Evolutionary conservation across 345 rosid genomes (phyloP), one percentile per base, ranked within the genome.

Genomic region (Camelina neglecta): DNA sequence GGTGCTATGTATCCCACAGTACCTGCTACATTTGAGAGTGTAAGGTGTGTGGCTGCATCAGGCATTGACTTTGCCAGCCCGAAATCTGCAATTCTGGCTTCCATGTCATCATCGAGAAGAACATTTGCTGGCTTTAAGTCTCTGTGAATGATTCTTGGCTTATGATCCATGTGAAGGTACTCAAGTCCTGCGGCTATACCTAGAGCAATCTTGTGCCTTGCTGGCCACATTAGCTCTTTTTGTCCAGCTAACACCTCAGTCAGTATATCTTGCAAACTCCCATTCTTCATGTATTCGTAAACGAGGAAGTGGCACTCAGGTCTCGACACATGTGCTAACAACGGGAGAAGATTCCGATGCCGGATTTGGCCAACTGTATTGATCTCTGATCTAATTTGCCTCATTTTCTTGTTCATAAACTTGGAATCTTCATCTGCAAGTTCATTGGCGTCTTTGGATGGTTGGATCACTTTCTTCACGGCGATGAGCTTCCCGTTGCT

Each of bases 1-100:
- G 96, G 95, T 16, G 98, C 87, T 33, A 94, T 92, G 75, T 89
- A 94, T 33, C 98, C 98, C 76, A 92, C 80, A 8, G 98, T 94
- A 54, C 98, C 98, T 1, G 93, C 96, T 49, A 90, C 56, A 71
- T 83, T 82, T 0, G 92, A 86, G 23, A 88, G 75, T 1, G 97
- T 75, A 38, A 90, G 33, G 49, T 92, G 97, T 1, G 97, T 89
- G 20, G 62, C 13, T 12, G 90, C 84, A 78, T 95, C 97, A 0
- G 96, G 94, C 86, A 93, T 84, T 23, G 85, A 77, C 72, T 88
- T 87, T 21, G 98, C 97, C 3, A 92, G 88, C 18, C 97, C 97
- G 15, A 92, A 95, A 83, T 92, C 97, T 0, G 97, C 85, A 24
- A 95, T 95, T 66, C 96, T 79, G 12, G 97, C 96, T 81, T 92